Evolutionary conservation across 306 rosid species (phyloP), one percentile per base, ranked within the genome.

Genomic region (Fagus crenata): DNA sequence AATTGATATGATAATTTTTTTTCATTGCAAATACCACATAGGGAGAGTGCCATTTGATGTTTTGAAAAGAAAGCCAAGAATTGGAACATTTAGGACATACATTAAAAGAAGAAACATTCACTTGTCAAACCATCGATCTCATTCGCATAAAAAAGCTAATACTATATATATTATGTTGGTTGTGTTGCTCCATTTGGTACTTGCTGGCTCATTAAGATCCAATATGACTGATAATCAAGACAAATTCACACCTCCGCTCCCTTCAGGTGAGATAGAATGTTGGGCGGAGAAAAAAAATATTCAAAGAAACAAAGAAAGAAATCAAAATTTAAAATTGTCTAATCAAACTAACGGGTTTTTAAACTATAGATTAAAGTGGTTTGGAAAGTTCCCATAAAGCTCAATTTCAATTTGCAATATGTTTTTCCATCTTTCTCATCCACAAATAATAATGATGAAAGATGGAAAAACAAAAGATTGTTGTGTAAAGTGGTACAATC

Each of bases 191-290:
- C 97, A 93, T 79, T 84, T 90, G 80, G 96, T 82, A 84, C 89
- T 93, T 64, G 89, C 86, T 71, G 97, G 97, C 69, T 93, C 97
- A 71, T 89, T 90, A 73, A 89, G 75, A 74, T 93, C 97, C 86
- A 93, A 72, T 75, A 93, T 96, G 39, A 87, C 84, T 7, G 94
- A 87, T 46, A 93, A 53, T 72, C 87, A 85, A 85, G 97, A 93
- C 80, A 93, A 85, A 89, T 90, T 93, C 83, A 93, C 90, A 71
- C 96, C 93, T 77, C 93, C 93, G 75, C 97, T 88, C 42, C 88
- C 92, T 31, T 93, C 97, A 1, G 97, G 97, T 35, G 96, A 86
- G 80, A 89, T 69, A 41, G 96, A 90, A 83, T 89, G 96, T 96
- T 93, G 91, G 13, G 69, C 79, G 67, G 78, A 33, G 49, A 67